Evolutionary conservation across 1,284 basidiomycete genomes (phyloP).

Genomic region (Testicularia cyperi): DNA sequence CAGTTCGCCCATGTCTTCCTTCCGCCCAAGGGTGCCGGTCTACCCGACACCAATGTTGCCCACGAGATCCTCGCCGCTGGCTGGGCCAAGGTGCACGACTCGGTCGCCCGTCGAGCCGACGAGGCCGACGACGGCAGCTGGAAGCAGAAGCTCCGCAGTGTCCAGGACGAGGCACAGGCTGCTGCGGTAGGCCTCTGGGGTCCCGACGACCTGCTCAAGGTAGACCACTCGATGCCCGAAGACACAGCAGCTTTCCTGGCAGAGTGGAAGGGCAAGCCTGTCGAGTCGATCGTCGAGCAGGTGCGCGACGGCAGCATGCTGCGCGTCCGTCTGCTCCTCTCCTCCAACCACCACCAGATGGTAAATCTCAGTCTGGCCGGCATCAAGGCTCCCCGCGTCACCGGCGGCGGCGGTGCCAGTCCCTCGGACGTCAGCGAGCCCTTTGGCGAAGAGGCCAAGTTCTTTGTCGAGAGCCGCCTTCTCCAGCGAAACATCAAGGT

Average conservation of each 20-base stretch:
- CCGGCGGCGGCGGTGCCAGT: conserved; percentile 47
- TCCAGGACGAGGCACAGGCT: conserved; percentile 76
- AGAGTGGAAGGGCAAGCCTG: conserved; percentile 83
- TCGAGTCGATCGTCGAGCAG: conserved; percentile 89
- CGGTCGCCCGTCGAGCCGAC: conserved; percentile 63
- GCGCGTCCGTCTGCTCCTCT: conserved; percentile 81
- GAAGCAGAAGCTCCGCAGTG: conserved; percentile 67
- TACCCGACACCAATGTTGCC: conserved; percentile 61
- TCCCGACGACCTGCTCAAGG: conserved; percentile 67
- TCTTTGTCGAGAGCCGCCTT: conserved; percentile 88
- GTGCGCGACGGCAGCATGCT: conserved; percentile 90
- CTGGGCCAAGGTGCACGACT: conserved; percentile 89
- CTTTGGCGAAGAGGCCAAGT: conserved; percentile 72
- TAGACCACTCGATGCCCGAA: conserved; percentile 82
- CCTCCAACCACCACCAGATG: conserved; percentile 83
- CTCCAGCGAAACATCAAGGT: conserved; percentile 86
- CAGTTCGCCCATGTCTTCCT: conserved; percentile 53
- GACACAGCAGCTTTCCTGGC: conserved; percentile 78
- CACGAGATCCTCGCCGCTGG: conserved; percentile 78
- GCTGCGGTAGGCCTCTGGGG: conserved; percentile 82
- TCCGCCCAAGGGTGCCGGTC: conserved; percentile 45
- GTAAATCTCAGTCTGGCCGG: conserved; percentile 65
- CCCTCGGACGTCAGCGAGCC: conserved; percentile 41
- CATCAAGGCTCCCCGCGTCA: conserved; percentile 49
- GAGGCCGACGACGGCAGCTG: conserved; percentile 69